phyloP scores from a whole-genome alignment of 352 stramenopile species.

The Thalassiosira livingstoniorum region DNA sequence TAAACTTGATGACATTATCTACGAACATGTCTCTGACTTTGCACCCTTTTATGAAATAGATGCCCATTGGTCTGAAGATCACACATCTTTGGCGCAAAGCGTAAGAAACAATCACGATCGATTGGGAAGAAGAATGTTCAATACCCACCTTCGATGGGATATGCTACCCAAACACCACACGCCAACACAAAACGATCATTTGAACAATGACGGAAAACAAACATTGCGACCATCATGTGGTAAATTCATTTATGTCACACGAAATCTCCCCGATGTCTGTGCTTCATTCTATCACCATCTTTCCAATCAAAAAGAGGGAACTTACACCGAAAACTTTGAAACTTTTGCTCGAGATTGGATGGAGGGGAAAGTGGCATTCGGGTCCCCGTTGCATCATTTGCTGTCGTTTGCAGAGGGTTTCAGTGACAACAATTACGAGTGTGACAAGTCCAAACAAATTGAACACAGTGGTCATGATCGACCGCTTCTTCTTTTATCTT shows the following conservation, averaged over 20 bases:
- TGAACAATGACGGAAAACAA: not conserved
- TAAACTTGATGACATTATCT: slow-evolving; percentile 12
- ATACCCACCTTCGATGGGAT: slow-evolving; percentile 71
- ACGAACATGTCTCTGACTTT: slow-evolving; percentile 66
- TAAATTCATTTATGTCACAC: slow-evolving; percentile 73
- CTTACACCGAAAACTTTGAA: slow-evolving; percentile 50
- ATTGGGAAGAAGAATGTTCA: slow-evolving; percentile 63
- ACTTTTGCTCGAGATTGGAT: slow-evolving; percentile 68
- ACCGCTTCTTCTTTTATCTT: slow-evolving; percentile 62
- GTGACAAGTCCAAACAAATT: not conserved
- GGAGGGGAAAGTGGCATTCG: slow-evolving; percentile 68
- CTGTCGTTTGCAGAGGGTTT: slow-evolving; percentile 51
- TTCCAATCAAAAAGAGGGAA: slow-evolving; percentile 69
- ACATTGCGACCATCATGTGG: slow-evolving; percentile 27
- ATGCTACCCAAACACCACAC: slow-evolving; percentile 57
- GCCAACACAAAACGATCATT: not conserved
- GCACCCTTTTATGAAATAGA: slow-evolving; percentile 79
- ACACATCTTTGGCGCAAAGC: slow-evolving; percentile 22
- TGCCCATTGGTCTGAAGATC: slow-evolving; percentile 51
- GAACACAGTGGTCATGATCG: not conserved
- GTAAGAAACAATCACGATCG: slow-evolving; percentile 40
- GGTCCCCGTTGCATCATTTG: slow-evolving; percentile 71
- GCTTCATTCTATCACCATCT: slow-evolving; percentile 77
- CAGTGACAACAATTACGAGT: slow-evolving; percentile 33
- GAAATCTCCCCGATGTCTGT: slow-evolving; percentile 63